These are phyloP conservation scores for Phytophthora fragariaefolia DNA, from an alignment of 352 stramenopile genomes.

Conservation along the genomic window DNA sequence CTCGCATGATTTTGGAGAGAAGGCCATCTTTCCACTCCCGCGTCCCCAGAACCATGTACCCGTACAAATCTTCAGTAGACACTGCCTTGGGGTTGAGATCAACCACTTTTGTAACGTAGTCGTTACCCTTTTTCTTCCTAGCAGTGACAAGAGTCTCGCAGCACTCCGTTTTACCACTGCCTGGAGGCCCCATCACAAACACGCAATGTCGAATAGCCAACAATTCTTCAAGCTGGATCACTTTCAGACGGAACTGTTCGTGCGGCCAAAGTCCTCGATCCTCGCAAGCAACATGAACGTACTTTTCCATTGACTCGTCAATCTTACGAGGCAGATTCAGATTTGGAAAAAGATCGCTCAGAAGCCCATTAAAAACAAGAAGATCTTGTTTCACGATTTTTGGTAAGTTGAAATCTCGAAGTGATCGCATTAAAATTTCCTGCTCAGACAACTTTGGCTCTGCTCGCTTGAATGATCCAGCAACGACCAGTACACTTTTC, in stretches of 20 bases:
- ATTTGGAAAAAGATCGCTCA: constrained; percentile 94
- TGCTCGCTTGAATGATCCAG: constrained; percentile 92
- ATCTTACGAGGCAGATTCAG: constrained; percentile 89
- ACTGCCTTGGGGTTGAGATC: constrained; percentile 97
- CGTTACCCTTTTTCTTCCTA: constrained; percentile 74
- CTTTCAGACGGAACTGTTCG: constrained; percentile 93
- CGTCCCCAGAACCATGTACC: constrained; percentile 94
- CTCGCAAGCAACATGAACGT: constrained; percentile 91
- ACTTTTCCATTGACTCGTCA: constrained; percentile 91
- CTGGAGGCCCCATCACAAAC: constrained; percentile 95
- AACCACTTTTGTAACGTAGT: constrained; percentile 70
- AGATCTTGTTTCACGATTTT: constrained; percentile 96
- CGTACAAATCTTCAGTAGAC: constrained; percentile 96
- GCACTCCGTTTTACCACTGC: constrained; percentile 94
- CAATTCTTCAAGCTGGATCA: constrained; percentile 96
- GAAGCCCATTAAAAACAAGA: constrained; percentile 93
- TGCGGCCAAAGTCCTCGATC: constrained; percentile 91
- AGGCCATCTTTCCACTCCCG: constrained; percentile 97
- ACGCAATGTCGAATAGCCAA: constrained; percentile 95
- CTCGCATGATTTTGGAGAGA: constrained; percentile 94
- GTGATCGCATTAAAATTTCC: constrained; percentile 93
- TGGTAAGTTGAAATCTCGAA: constrained; percentile 96
- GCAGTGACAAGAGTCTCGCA: constrained; percentile 92
- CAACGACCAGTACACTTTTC: constrained; percentile 95
- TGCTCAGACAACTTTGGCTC: constrained; percentile 93